phyloP scores from a whole-genome alignment of 1,284 basidiomycete species.

The Ceratobasidium sp. region DNA sequence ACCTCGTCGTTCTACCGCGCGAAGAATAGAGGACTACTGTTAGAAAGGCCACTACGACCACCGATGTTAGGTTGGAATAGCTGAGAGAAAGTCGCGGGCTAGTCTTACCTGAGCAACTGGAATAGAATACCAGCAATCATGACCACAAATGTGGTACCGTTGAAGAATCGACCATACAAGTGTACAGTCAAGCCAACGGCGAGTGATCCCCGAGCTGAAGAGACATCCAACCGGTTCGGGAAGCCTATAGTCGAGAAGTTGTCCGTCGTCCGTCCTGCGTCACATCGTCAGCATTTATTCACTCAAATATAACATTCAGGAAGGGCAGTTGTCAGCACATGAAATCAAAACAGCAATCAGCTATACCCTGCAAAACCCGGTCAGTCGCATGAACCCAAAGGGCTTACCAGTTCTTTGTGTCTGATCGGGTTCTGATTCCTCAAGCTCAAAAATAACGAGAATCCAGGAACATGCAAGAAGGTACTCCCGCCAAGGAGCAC shows the following conservation, averaged over 20 bases:
- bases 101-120: constrained; percentile 28
- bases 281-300: constrained; percentile 68
- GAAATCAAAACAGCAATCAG: constrained; percentile 62
- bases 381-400: constrained; percentile 14
- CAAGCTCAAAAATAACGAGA: constrained; percentile 79
- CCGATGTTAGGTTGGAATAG: constrained; percentile 26
- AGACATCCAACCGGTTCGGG: constrained; percentile 77
- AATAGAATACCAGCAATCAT: constrained; percentile 64
- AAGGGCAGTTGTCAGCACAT: constrained; percentile 28
- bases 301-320: background rate
- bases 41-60: constrained; percentile 87
- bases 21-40: constrained; percentile 84
- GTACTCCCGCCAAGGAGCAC: constrained; percentile 56
- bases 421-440: constrained; percentile 81
- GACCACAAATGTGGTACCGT: constrained; percentile 82
- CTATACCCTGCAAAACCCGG: constrained; percentile 19
- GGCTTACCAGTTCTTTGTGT: constrained; percentile 75
- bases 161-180: constrained; percentile 84
- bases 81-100: background rate
- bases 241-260: constrained; percentile 79
- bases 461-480: constrained; percentile 86
- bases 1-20: constrained; percentile 66
- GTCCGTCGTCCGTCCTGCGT: constrained; percentile 84
- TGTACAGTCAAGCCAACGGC: constrained; percentile 88
- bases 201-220: constrained; percentile 82